Base-by-base conservation (phyloP, 768 basidiomycete genomes). In the Lactifluus subvellereus region DNA sequence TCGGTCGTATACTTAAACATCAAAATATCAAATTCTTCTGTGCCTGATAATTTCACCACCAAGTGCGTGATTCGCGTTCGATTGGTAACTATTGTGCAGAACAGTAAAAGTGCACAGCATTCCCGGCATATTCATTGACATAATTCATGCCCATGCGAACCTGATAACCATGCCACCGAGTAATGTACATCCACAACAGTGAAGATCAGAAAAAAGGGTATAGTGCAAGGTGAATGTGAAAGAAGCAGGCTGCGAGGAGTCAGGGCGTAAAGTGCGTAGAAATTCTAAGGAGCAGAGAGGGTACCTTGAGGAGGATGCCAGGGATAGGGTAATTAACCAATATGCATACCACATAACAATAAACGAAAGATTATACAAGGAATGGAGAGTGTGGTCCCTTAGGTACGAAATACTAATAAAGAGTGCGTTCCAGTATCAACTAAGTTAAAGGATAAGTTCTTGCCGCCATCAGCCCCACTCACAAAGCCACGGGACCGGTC, bases 161-260 rank as follows among this genome's bases (percentile, higher is more conserved):
- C 20, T 37, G 47, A 55, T 55, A 45, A 42, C 62, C 52, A 55
- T 64, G 45, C 48, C 54, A 51, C 63, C 35, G 37, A 43, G 42
- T 55, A 60, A 20, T 64, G 42, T 64, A 64, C 63, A 64, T 43
- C 63, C 63, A 64, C 48, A 64, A 64, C 58, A 51, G 4, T 50
- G 6, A 35, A 59, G 30, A 11, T 49, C 42, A 37, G 22, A 54
- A 54, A 32, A 32, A 56, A 43, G 63, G 59, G 59, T 60, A 64
- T 59, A 55, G 32, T n/a, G 48, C 53, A 60, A 30, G 22, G 20
- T n/a, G 58, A 60, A 56, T 16, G 22, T 38, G 49, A 50, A 22
- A 56, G 47, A 33, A 60, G 33, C 53, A 58, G 54, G 40, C 58
- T 20, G 58, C 42, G 47, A 45, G n/a, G 4, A 55, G 45, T 33